Base-by-base conservation (phyloP, 2,329 filamentous ascomycete species). In the Penicillium sp. region DNA sequence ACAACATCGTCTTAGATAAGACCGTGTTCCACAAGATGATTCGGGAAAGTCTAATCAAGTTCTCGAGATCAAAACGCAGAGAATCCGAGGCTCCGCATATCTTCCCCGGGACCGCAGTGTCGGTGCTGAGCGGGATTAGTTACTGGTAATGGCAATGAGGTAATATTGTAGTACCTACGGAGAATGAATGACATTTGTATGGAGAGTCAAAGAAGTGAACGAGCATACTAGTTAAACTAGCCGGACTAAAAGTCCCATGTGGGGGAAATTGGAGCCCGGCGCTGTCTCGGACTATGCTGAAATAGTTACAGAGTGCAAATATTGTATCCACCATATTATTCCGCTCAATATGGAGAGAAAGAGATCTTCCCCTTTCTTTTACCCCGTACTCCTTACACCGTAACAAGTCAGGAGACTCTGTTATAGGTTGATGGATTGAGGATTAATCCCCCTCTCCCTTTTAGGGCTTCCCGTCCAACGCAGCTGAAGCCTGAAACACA, bases 11-110 rank as follows among this genome's bases (percentile, higher is more conserved):
- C 29, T 4, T 34, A 18, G 39, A 49, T 48, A 37, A 46, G 43
- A 31, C 46, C 27, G 33, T 51, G n/a, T 36, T 44, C 40, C 45
- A 54, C 52, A 62, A 46, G 49, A 49, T 59, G 56, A 51, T 38
- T 27, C 36, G 27, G 25, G n/a, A 52, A 53, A 53, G 37, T 53
- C 47, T 49, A 50, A 51, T 53, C 38, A 31, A 52, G 39, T 48
- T 31, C 18, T 40, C 45, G 52, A 53, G 56, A 55, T 57, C 57
- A 49, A 57, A 62, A 57, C 49, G 45, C 53, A 55, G 46, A 48
- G 51, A 60, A 56, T 57, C 51, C 47, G 54, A 53, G 46, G 56
- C 56, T 63, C 61, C 61, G 62, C 61, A 61, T 57, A 56, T 50
- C 48, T 56, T 53, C 57, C 61, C 63, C 56, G 46, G 52, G 57